Percentiles rank a stretch among this genome's conserved stretches.
phyloP scores from a whole-genome alignment of 2,329 filamentous ascomycete species.

The Chalaropsis ovoidea region DNA sequence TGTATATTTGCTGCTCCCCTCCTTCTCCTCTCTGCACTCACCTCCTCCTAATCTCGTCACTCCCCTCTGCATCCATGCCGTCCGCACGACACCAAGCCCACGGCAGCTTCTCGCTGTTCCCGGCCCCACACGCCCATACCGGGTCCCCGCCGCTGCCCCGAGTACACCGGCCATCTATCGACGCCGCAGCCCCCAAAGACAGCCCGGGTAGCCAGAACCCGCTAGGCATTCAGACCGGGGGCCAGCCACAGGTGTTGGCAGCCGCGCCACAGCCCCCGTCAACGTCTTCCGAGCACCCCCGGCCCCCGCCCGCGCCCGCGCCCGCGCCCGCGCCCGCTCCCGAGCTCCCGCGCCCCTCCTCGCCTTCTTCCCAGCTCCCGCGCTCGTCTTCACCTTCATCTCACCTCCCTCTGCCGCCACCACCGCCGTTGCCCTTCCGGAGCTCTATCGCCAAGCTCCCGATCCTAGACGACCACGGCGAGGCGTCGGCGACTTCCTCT shows the following conservation, averaged over 20 bases:
- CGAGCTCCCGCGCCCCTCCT: slow-evolving; percentile 14
- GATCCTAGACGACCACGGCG: slow-evolving; percentile 30
- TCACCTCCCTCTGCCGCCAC: slow-evolving; percentile 1
- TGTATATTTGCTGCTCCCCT: background rate
- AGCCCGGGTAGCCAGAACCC: slow-evolving; percentile 1
- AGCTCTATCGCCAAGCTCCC: slow-evolving; percentile 50
- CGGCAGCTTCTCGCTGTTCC: slow-evolving; percentile 23
- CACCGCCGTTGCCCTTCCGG: slow-evolving; percentile 33
- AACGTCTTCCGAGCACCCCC: slow-evolving; percentile 6
- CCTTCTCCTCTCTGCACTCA: no score
- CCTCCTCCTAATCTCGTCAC: background rate
- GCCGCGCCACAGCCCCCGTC: background rate
- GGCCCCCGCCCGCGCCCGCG: slow-evolving; percentile 6
- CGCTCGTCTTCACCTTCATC: background rate
- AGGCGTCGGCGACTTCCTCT: slow-evolving; percentile 27
- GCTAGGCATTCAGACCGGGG: background rate
- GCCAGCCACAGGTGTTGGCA: background rate
- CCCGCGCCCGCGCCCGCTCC: slow-evolving; percentile 7
- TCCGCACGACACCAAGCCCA: slow-evolving; percentile 18
- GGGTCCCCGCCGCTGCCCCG: slow-evolving; percentile 20
- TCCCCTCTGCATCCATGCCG: background rate
- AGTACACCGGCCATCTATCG: slow-evolving; percentile 10
- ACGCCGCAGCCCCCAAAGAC: slow-evolving; percentile 4
- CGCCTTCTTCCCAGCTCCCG: slow-evolving; percentile 5
- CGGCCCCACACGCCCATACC: slow-evolving; percentile 4